Percentiles rank a stretch among this genome's conserved stretches.
phyloP scores from a whole-genome alignment of 2,329 filamentous ascomycete genomes.

The Epichloe elymi region DNA sequence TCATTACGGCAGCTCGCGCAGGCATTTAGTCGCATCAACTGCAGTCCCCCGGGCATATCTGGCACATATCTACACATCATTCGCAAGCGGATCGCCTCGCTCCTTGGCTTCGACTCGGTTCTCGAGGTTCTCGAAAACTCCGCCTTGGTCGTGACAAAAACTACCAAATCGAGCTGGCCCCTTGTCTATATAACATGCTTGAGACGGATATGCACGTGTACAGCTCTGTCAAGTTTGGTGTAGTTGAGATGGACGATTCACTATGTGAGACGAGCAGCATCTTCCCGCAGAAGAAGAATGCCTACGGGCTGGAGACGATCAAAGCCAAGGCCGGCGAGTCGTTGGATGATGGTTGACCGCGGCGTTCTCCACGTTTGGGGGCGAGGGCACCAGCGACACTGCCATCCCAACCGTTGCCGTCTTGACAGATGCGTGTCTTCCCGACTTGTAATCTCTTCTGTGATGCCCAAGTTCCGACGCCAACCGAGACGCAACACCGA shows the following conservation, averaged over 20 bases:
- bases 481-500: too few relatives aligned
- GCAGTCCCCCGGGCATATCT: conserved; percentile 3
- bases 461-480: too few relatives aligned
- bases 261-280: conserved; percentile 7
- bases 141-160: conserved; percentile 3
- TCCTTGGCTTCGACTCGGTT: conserved; percentile 2
- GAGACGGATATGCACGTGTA: conserved; percentile 6
- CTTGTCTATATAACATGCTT: neutral
- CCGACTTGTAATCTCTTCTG: too few relatives aligned
- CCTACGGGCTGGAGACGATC: conserved; percentile 6
- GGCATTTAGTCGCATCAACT: conserved; percentile 2
- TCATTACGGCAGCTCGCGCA: conserved; percentile 4
- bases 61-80: conserved; percentile 3
- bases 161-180: conserved; percentile 4
- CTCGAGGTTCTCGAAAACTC: conserved; percentile 2
- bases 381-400: conserved; percentile 4
- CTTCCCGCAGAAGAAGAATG: conserved; percentile 8
- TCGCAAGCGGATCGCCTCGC: conserved; percentile 3
- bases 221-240: conserved; percentile 4
- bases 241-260: conserved; percentile 5
- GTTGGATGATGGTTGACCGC: conserved; percentile 3
- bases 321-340: conserved; percentile 6
- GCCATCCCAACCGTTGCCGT: neutral
- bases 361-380: conserved; percentile 1
- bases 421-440: neutral